phyloP scores from a whole-genome alignment of 345 rosid genomes.

The Limnanthes douglasii region DNA sequence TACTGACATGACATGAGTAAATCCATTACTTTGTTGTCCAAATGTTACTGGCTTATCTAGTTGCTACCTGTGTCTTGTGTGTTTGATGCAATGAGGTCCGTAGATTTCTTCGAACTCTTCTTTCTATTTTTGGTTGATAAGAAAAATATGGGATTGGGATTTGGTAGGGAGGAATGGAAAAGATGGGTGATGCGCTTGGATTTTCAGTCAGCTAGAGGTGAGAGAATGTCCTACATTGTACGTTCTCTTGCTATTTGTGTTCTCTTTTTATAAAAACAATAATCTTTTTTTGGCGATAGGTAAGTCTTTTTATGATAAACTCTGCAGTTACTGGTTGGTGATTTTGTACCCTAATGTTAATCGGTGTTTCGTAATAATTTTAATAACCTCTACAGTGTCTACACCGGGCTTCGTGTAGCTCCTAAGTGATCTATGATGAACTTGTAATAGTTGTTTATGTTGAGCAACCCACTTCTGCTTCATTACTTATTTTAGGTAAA shows the following conservation, averaged over 20 bases:
- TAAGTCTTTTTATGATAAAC: constrained; percentile 1
- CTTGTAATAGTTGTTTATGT: too few species aligned
- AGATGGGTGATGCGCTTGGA: constrained; percentile 80
- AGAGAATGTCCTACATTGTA: constrained; percentile 53
- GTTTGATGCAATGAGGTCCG: not conserved
- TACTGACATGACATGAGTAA: constrained; percentile 8
- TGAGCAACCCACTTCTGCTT: too few species aligned
- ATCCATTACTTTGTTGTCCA: not conserved
- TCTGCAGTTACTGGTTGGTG: not conserved
- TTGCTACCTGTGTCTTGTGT: constrained; percentile 1
- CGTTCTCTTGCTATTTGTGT: constrained; percentile 36
- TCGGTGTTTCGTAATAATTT: too few species aligned
- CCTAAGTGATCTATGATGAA: too few species aligned
- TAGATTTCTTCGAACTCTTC: constrained; percentile 7
- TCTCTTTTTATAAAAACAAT: constrained; percentile 5
- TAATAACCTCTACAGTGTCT: not conserved
- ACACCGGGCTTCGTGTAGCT: too few species aligned
- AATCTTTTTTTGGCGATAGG: too few species aligned
- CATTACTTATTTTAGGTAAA: too few species aligned
- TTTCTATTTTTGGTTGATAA: constrained; percentile 19
- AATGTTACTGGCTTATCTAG: not conserved
- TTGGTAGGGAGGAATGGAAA: constrained; percentile 75
- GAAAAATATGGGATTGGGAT: constrained; percentile 39
- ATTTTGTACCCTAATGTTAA: too few species aligned
- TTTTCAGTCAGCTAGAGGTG: constrained; percentile 61